These are phyloP conservation scores for Erythrophleum ivorense DNA, from an alignment of 331 rosid species.

Conservation along the genomic window DNA sequence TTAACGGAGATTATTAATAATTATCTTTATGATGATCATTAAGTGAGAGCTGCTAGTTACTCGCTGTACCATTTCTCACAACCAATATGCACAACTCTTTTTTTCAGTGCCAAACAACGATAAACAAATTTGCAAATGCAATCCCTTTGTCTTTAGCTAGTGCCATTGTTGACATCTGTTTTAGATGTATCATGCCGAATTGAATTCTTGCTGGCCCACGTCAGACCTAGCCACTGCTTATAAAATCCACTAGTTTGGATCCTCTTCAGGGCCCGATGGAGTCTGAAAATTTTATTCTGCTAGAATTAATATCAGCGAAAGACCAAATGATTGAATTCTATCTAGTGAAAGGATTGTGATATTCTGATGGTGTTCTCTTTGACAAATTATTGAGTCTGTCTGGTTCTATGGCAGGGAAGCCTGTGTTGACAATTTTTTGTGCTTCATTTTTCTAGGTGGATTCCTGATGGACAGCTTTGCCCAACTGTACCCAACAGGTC, in stretches of 20 bases:
- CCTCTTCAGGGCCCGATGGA: background rate
- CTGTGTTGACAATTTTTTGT: background rate
- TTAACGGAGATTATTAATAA: background rate
- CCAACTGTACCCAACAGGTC: constrained; percentile 27
- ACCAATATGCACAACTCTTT: background rate
- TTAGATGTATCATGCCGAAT: background rate
- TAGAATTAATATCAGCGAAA: background rate
- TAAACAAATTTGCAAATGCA: background rate
- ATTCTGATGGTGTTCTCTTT: background rate
- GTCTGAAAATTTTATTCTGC: background rate
- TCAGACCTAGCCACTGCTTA: background rate
- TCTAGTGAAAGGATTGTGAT: background rate
- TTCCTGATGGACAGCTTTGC: constrained; percentile 29
- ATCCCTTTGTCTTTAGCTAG: background rate
- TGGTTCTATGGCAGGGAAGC: background rate
- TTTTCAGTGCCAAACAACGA: background rate
- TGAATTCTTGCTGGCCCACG: background rate
- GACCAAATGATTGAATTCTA: background rate
- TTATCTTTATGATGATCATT: background rate
- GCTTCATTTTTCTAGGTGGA: constrained; percentile 9
- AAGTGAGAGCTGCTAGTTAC: background rate
- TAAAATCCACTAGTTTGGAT: background rate
- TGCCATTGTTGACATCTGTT: background rate
- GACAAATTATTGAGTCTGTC: constrained; percentile 2
- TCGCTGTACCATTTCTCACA: background rate